Conservation (phyloP, 371 early-diverging fungal genomes). For the Lichtheimia ramosa region DNA sequence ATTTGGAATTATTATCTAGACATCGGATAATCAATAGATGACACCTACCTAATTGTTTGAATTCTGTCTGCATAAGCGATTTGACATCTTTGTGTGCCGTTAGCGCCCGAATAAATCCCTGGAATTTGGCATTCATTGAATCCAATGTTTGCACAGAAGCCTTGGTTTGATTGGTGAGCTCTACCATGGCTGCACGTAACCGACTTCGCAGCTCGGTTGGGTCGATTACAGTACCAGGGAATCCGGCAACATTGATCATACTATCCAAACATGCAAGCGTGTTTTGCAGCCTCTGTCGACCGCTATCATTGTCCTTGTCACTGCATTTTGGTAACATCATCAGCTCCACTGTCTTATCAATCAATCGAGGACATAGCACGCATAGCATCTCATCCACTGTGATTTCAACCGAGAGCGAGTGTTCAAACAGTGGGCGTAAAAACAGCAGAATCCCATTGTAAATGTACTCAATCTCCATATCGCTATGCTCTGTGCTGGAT, state of each 20-base stretch:
- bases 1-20: not conserved
- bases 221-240: constrained; percentile 18
- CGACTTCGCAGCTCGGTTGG: constrained; percentile 17
- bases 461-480: constrained; percentile 11
- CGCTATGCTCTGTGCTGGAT: not conserved
- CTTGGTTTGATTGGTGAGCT: constrained; percentile 2
- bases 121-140: constrained; percentile 30
- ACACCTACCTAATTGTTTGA: constrained; percentile 27
- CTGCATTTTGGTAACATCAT: constrained; percentile 13
- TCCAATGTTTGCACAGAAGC: constrained; percentile 13
- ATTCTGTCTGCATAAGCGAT: constrained; percentile 28
- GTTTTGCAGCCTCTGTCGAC: constrained; percentile 6
- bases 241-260: constrained; percentile 42
- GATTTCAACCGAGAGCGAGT: constrained; percentile 29
- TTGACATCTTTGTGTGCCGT: constrained; percentile 22
- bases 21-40: not conserved
- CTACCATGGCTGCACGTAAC: constrained; percentile 18
- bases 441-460: constrained; percentile 31
- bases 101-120: constrained; percentile 22
- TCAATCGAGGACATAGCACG: constrained; percentile 18
- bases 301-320: not conserved
- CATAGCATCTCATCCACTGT: constrained; percentile 16
- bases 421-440: constrained; percentile 30
- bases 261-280: constrained; percentile 34
- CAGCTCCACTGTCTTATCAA: constrained; percentile 22